Evolutionary conservation across 2,329 filamentous ascomycete genomes (phyloP), one percentile per base, ranked within the genome.

Genomic region (Aspergillus ochraceus): DNA sequence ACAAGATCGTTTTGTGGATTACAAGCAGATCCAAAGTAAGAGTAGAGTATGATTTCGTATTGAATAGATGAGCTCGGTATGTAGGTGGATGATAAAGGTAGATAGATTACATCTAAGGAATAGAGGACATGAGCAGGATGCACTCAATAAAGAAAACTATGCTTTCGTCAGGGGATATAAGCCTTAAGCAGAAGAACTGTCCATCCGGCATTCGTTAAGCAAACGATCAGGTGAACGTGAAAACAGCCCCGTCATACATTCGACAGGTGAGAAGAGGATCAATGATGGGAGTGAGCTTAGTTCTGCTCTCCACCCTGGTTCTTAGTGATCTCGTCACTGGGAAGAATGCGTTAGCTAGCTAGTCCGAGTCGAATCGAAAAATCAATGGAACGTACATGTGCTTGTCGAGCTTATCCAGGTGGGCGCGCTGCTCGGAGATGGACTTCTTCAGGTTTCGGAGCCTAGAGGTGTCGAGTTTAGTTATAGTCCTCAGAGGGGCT

Each of bases 321-420:
- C 79, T 85, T 88, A 77, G 90, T 91, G 71, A 95, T 82, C 66
- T 92, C 88, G 70, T 95, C 88, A 74, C 91, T 95, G 22, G 1
- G 49, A 49, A 3, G 10, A 32, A 36, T 8, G 24, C 24, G 55
- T 57, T 47, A 57, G 55, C 26, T 6, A 47, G 17, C n/a, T 11
- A 6, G 12, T 5, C 20, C 19, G 4, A 36, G 26, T 17, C 11
- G 5, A 42, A n/a, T 29, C 9, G 20, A 45, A 19, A 24, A 17
- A 19, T 20, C 39, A 47, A 49, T 52, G 55, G 26, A 29, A 80
- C 89, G 74, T 80, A 95, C 91, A 97, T 92, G 84, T 96, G 90
- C 73, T 90, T 85, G 71, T 92, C 88, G 64, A 97, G 87, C 76
- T 93, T 89, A 74, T 94, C 83, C 66, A 97, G 86, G 81, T 96